Evolutionary conservation across 805 yeast genomes (phyloP), one percentile per base, ranked within the genome.

Genomic region (Grigorovia humatica): DNA sequence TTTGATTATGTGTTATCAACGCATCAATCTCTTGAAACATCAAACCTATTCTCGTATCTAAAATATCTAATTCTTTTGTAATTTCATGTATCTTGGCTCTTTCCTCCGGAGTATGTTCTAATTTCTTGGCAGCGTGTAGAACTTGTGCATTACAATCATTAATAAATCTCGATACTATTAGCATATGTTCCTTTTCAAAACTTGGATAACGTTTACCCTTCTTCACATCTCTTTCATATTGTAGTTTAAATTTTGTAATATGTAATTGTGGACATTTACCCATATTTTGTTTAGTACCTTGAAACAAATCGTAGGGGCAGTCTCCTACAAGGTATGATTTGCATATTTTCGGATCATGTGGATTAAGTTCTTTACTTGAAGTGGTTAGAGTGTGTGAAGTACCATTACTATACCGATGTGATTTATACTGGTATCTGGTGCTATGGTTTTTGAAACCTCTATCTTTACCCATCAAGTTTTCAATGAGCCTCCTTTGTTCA

Each of bases 241-340:
- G 81, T 15, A 86, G 65, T 63, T 81, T 84, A 61, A 82, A 81
- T 57, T 85, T 84, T 57, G 87, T 88, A 38, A 81, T 64, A 65
- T 90, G 97, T 18, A 83, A 67, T 57, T 76, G 77, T 0, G 88
- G 87, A 63, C 98, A 90, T 53, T 75, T 75, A 1, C 96, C 96
- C 55, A 86, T 68, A 62, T 85, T 87, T 61, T 84, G 85, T 64
- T 88, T 89, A 12, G 96, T 87, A 7, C 88, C 87, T 12, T 75
- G 75, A 61, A 90, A 86, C 47, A 89, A 65, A 56, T 89, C 96
- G 64, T 85, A 83, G 0, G 96, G 91, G 59, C 98, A 90, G 9
- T 79, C 77, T 0, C 93, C 96, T 15, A 88, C 87, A n/a, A 90
- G 66, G 63, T 82, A 90, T 18, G 85, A 74, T 63, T 85, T 85